Evolutionary conservation across 768 basidiomycete genomes (phyloP), one percentile per base, ranked within the genome.

Genomic region (Agrocybe pediades): DNA sequence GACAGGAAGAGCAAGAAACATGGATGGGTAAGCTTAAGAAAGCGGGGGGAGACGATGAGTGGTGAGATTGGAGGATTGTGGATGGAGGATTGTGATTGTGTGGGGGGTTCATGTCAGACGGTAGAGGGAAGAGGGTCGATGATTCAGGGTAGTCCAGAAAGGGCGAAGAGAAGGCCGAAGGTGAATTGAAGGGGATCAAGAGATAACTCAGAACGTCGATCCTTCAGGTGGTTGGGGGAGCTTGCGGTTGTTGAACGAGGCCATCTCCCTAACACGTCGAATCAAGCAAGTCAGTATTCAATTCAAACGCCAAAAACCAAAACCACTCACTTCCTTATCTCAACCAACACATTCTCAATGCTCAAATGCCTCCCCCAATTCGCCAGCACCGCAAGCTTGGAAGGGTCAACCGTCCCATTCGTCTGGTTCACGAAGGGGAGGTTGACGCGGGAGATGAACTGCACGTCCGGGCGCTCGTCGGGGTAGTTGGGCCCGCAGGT

Each of bases 201-300:
- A n/a, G n/a, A n/a, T 39, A 45, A 3, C 23, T 46, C 65, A 87
- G 72, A 91, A 92, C 41, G 65, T 81, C 56, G 80, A 85, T 57
- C 94, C 94, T 68, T 99, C 97, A 16, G 88, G 84, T 2, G 97
- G 97, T 72, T 99, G 97, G 27, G 94, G 91, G 30, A 95, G 80
- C 75, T 98, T 98, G 61, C 94, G 78, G 71, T 98, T 99, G 56
- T 82, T 82, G 65, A 90, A 86, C 44, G 90, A 84, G 2, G 88
- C 94, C 97, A 99, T 98, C 71, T 97, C 95, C 75, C 95, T 98
- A 61, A 9, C 48, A 56, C 30, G 23, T 21, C 15, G 44, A 33
- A 49, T 42, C 36, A 51, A 19, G 13, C 41, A 21, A 9, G 9
- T 16, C 27, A 23, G 17, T 40, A 21, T 24, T 24, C 7, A 41